Evolutionary conservation across 352 stramenopile species (phyloP).

Genomic region (Phytophthora macrochlamydospora): DNA sequence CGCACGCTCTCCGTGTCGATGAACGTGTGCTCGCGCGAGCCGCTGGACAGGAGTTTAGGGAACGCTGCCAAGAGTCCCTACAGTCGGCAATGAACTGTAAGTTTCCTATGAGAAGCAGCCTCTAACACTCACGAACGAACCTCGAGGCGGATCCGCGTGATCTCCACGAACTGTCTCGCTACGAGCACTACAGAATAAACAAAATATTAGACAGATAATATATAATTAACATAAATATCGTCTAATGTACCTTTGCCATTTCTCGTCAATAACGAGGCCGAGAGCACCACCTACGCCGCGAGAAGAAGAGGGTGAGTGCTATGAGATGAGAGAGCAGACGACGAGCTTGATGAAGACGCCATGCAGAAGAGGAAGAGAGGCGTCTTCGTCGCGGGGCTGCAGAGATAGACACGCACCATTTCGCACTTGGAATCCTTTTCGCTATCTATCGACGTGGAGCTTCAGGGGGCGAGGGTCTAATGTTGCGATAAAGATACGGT

Average conservation of each 20-base stretch:
- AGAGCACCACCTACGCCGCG: slow-evolving; percentile 93
- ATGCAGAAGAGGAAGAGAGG: neutral
- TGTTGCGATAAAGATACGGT: no score
- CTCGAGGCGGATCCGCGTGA: slow-evolving; percentile 98
- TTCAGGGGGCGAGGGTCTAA: slow-evolving; percentile 6
- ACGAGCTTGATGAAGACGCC: neutral
- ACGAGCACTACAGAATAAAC: slow-evolving; percentile 81
- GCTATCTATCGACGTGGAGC: slow-evolving; percentile 42
- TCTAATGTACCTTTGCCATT: slow-evolving; percentile 91
- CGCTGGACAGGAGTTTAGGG: slow-evolving; percentile 97
- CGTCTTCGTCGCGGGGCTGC: neutral
- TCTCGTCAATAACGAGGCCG: slow-evolving; percentile 93
- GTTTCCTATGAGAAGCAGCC: neutral
- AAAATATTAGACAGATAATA: no score
- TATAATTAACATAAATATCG: no score
- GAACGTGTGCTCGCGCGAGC: slow-evolving; percentile 97
- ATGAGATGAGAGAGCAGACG: slow-evolving; percentile 2
- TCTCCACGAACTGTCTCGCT: slow-evolving; percentile 99
- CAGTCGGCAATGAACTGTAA: neutral
- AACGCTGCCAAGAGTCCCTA: slow-evolving; percentile 98
- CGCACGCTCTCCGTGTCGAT: slow-evolving; percentile 98
- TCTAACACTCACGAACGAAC: slow-evolving; percentile 27
- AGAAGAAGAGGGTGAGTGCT: neutral
- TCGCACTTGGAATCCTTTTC: slow-evolving; percentile 36
- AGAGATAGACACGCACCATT: slow-evolving; percentile 29